Percentiles rank a stretch among this genome's conserved stretches.
phyloP scores from a whole-genome alignment of 1,284 basidiomycete species.

The Naganishia liquefaciens region DNA sequence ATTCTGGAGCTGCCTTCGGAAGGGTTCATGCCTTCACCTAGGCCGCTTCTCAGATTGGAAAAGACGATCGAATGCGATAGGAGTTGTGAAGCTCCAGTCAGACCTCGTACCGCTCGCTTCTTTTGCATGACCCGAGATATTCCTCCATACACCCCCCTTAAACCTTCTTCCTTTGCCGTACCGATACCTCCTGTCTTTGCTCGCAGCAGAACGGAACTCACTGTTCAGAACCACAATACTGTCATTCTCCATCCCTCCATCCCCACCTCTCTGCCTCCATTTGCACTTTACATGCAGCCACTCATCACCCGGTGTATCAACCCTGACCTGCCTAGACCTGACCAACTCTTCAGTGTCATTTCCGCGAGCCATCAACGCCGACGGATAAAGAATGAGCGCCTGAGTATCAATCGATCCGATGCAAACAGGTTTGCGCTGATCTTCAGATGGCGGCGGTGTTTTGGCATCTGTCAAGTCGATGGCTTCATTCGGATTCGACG shows the following conservation, averaged over 20 bases:
- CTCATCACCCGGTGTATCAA: slow-evolving; percentile 58
- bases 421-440: slow-evolving; percentile 61
- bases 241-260: slow-evolving; percentile 63
- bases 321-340: slow-evolving; percentile 35
- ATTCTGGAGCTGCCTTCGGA: no score
- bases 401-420: slow-evolving; percentile 80
- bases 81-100: no score
- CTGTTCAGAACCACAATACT: slow-evolving; percentile 79
- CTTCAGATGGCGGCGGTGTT: slow-evolving; percentile 39
- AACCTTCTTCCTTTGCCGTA: no score
- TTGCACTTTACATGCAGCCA: slow-evolving; percentile 73
- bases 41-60: no score
- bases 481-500: slow-evolving; percentile 20
- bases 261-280: slow-evolving; percentile 63
- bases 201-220: slow-evolving; percentile 49
- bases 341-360: slow-evolving; percentile 40
- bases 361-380: slow-evolving; percentile 47
- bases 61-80: no score
- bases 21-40: no score
- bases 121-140: no score
- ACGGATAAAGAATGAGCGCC: slow-evolving; percentile 81
- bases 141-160: no score
- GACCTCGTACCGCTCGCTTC: no score
- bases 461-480: slow-evolving; percentile 41
- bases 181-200: no score